Conservation (phyloP, 192 early-diverging fungal genomes). For the Gonapodya prolifera region DNA sequence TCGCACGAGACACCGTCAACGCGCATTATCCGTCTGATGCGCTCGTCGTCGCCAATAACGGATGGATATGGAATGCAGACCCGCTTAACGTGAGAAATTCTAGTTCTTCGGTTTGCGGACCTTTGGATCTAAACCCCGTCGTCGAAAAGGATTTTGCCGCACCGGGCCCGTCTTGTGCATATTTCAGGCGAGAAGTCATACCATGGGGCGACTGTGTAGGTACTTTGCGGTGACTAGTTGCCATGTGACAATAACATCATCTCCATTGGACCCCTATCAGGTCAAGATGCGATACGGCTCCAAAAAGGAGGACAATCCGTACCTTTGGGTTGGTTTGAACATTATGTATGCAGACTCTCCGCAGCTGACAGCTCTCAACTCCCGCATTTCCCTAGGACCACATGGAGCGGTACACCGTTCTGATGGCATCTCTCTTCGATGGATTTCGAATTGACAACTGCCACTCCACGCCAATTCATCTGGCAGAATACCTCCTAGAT, state of each 20-base stretch:
- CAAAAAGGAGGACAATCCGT: conserved; percentile 65
- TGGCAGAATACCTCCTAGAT: conserved; percentile 86
- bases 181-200: conserved; percentile 89
- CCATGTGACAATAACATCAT: not conserved
- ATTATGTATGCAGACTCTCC: too few species aligned
- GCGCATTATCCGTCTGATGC: conserved; percentile 48
- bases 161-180: conserved; percentile 61
- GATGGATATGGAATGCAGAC: conserved; percentile 63
- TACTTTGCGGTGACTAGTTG: not conserved
- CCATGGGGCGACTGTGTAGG: conserved; percentile 92
- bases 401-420: conserved; percentile 75
- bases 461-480: conserved; percentile 92
- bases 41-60: conserved; percentile 81
- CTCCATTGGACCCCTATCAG: not conserved
- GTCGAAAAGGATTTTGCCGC: conserved; percentile 75
- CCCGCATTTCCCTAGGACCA: conserved; percentile 30
- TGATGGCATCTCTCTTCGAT: conserved; percentile 79
- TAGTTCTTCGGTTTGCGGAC: not conserved
- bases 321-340: conserved; percentile 58
- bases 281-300: conserved; percentile 89
- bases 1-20: conserved; percentile 44
- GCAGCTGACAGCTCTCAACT: too few species aligned
- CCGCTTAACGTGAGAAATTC: not conserved
- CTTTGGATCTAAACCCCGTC: conserved; percentile 74
- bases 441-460: conserved; percentile 99